Conservation (phyloP, 495 filamentous ascomycete genomes). For the Hyaloscypha finlandica region DNA sequence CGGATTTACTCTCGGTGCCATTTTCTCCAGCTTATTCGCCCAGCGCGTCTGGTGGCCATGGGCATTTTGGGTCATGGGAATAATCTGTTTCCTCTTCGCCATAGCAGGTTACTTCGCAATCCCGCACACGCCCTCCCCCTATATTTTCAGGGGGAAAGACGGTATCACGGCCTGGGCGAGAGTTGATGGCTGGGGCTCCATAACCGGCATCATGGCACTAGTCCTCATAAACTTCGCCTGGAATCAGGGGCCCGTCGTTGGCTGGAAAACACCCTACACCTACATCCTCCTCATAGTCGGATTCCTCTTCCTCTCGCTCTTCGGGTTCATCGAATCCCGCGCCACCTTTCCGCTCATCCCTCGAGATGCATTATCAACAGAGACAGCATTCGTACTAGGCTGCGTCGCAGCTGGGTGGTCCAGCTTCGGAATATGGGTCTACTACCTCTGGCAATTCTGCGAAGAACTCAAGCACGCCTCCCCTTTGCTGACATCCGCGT, state of each 20-base stretch:
- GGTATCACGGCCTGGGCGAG: slow-evolving; percentile 27
- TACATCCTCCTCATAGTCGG: slow-evolving; percentile 60
- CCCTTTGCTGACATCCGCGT: slow-evolving; percentile 50
- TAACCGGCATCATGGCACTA: slow-evolving; percentile 55
- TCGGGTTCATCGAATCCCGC: slow-evolving; percentile 51
- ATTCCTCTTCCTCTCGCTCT: slow-evolving; percentile 48
- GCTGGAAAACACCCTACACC: slow-evolving; percentile 56
- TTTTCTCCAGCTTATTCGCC: slow-evolving; percentile 54
- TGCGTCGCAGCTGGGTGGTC: slow-evolving; percentile 61
- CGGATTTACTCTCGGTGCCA: slow-evolving; percentile 51
- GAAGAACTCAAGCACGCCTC: slow-evolving; percentile 46
- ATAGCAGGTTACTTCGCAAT: slow-evolving; percentile 47
- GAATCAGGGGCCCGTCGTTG: slow-evolving; percentile 62
- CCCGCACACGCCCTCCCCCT: slow-evolving; percentile 44
- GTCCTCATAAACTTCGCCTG: slow-evolving; percentile 60
- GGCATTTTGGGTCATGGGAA: slow-evolving; percentile 60
- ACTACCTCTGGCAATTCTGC: slow-evolving; percentile 58
- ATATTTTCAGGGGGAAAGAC: slow-evolving; percentile 19
- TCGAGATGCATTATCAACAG: slow-evolving; percentile 46
- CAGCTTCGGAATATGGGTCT: slow-evolving; percentile 62
- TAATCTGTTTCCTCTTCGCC: slow-evolving; percentile 45
- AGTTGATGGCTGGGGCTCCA: slow-evolving; percentile 53
- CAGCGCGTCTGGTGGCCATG: slow-evolving; percentile 65
- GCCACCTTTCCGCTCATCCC: slow-evolving; percentile 55
- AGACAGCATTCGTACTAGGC: slow-evolving; percentile 55